Conservation (phyloP, 805 yeast species). For the Nakazawaea laoshanensis region DNA sequence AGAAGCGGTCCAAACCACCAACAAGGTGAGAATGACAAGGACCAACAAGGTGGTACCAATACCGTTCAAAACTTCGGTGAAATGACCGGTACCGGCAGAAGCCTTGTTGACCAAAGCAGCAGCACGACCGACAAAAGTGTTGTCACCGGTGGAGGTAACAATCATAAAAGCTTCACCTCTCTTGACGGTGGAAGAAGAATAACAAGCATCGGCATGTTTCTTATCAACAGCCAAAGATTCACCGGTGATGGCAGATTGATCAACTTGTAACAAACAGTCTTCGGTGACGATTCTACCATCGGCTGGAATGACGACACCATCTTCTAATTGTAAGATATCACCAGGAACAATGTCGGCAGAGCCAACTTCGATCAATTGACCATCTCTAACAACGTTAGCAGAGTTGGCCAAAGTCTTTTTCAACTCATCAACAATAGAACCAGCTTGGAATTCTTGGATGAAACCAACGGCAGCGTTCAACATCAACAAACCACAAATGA, state of each 20-base stretch:
- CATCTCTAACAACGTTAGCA: constrained; percentile 81
- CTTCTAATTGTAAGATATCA: constrained; percentile 87
- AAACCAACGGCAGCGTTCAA: constrained; percentile 93
- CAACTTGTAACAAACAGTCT: constrained; percentile 81
- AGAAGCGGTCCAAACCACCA: constrained; percentile 87
- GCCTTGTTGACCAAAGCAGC: constrained; percentile 96
- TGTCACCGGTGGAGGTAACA: constrained; percentile 92
- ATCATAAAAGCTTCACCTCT: constrained; percentile 93
- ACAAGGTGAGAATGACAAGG: constrained; percentile 77
- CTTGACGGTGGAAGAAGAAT: constrained; percentile 91
- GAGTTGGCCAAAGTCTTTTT: constrained; percentile 90
- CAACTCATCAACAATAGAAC: constrained; percentile 94
- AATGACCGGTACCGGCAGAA: constrained; percentile 88
- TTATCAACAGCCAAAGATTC: constrained; percentile 95
- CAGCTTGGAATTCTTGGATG: constrained; percentile 96
- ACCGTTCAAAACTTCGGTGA: constrained; percentile 96
- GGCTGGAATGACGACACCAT: constrained; percentile 88
- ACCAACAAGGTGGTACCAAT: constrained; percentile 90
- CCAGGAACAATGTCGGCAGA: constrained; percentile 91
- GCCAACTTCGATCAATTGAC: constrained; percentile 64
- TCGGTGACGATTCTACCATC: constrained; percentile 87
- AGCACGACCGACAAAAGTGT: constrained; percentile 94
- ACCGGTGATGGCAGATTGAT: constrained; percentile 96
- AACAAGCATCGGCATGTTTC: constrained; percentile 76
- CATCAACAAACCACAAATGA: constrained; percentile 77